Conservation (phyloP, 805 yeast genomes). For the Candida chilensis region DNA sequence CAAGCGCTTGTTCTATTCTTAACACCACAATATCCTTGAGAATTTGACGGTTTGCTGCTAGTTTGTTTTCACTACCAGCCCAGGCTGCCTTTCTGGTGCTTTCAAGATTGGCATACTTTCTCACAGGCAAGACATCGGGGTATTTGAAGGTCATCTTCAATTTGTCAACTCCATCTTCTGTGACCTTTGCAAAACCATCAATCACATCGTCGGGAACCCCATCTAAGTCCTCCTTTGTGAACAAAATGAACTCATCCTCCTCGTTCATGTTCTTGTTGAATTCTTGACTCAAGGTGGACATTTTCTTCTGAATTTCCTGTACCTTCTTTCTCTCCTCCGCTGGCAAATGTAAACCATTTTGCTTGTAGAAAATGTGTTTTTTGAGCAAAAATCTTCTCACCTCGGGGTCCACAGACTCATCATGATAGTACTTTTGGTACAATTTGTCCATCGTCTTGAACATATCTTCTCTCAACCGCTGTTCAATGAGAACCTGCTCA, state of each 20-base stretch:
- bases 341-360: constrained; percentile 63
- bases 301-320: constrained; percentile 46
- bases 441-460: constrained; percentile 49
- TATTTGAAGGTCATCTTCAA: constrained; percentile 71
- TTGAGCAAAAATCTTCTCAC: constrained; percentile 50
- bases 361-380: constrained; percentile 42
- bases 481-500: constrained; percentile 52
- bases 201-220: constrained; percentile 68
- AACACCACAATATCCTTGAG: constrained; percentile 50
- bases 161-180: constrained; percentile 27
- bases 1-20: constrained; percentile 52
- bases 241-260: constrained; percentile 51
- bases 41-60: constrained; percentile 53
- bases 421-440: constrained; percentile 24
- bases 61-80: constrained; percentile 60
- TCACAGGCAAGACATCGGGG: constrained; percentile 72
- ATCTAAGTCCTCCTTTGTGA: constrained; percentile 54
- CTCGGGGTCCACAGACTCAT: constrained; percentile 35
- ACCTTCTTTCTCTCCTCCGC: constrained; percentile 45
- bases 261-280: constrained; percentile 64
- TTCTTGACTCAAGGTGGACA: constrained; percentile 46
- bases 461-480: constrained; percentile 57
- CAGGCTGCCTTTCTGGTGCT: constrained; percentile 61
- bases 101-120: constrained; percentile 57
- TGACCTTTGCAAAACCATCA: constrained; percentile 43